A percentile compares a stretch with the other conserved stretches of the same genome.
phyloP scores from a whole-genome alignment of 352 stramenopile species.

The Phytophthora macrochlamydospora region DNA sequence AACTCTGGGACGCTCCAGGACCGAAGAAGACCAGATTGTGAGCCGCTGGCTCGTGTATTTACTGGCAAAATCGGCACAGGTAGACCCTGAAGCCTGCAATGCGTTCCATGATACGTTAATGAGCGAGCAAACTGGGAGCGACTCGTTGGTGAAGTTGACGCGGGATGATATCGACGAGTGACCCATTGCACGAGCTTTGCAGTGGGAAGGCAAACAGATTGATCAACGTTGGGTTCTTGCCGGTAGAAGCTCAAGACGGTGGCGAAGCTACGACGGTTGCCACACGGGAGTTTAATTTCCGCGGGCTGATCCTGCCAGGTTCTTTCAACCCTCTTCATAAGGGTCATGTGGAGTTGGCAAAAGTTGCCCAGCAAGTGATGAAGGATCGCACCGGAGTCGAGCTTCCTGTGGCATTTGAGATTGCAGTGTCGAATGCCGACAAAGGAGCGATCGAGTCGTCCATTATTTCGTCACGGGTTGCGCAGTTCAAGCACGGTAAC shows the following conservation, averaged over 20 bases:
- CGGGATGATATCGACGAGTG: neutral
- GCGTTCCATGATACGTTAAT: conserved; percentile 40
- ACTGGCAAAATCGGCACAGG: conserved; percentile 48
- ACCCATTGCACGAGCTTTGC: conserved; percentile 41
- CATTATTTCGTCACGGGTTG: conserved; percentile 47
- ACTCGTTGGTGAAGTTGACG: conserved; percentile 31
- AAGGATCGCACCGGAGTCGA: conserved; percentile 29
- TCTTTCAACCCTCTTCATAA: conserved; percentile 88
- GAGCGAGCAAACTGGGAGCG: conserved; percentile 30
- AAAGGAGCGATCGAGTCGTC: conserved; percentile 64
- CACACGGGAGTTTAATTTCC: conserved; percentile 49
- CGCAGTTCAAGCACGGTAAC: conserved; percentile 47
- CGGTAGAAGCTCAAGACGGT: conserved; percentile 6
- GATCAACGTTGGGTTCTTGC: conserved; percentile 58
- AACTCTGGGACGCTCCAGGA: conserved; percentile 45
- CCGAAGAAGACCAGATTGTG: conserved; percentile 75
- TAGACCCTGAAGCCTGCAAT: conserved; percentile 34
- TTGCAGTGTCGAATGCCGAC: conserved; percentile 80
- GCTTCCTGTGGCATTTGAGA: conserved; percentile 70
- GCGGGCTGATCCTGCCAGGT: conserved; percentile 68
- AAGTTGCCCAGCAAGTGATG: conserved; percentile 51
- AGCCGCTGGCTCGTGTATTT: conserved; percentile 74
- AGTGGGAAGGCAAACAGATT: conserved; percentile 22
- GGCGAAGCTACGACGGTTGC: conserved; percentile 11
- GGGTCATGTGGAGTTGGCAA: conserved; percentile 68